These are phyloP conservation scores for Paraconiothyrium brasiliense DNA, from an alignment of 2,329 filamentous ascomycete genomes.

Conservation along the genomic window DNA sequence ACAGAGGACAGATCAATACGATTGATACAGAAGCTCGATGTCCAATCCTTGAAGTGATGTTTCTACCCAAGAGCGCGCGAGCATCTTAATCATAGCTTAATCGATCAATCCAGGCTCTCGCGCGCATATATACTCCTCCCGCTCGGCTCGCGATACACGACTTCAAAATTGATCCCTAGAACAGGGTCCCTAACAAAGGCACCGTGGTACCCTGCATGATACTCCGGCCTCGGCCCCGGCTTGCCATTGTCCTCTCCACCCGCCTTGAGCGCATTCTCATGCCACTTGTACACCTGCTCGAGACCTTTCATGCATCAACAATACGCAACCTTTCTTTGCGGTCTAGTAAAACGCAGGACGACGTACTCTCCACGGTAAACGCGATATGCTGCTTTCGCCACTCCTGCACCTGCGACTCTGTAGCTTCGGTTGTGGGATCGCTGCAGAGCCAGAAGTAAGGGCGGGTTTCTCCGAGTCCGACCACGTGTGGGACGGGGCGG, in stretches of 20 bases:
- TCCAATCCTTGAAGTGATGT: too few relatives aligned
- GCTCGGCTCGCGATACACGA: conserved; percentile 7
- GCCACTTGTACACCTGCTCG: conserved; percentile 22
- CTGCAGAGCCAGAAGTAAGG: conserved; percentile 23
- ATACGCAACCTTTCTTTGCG: too few relatives aligned
- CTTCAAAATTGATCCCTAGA: conserved; percentile 1
- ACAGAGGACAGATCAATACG: neutral
- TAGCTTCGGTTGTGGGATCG: conserved; percentile 6
- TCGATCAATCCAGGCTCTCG: neutral
- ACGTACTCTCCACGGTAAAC: conserved; percentile 13
- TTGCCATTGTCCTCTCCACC: conserved; percentile 29
- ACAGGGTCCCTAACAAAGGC: conserved; percentile 29
- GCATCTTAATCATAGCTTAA: too few relatives aligned
- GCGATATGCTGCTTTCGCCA: conserved; percentile 7
- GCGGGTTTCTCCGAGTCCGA: conserved; percentile 16
- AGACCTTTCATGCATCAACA: conserved; percentile 2
- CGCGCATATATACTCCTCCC: neutral
- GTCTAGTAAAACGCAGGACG: neutral
- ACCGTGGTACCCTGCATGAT: conserved; percentile 27
- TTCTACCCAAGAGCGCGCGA: too few relatives aligned
- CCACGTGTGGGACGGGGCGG: conserved; percentile 19
- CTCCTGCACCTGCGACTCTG: neutral
- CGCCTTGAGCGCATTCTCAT: conserved; percentile 20
- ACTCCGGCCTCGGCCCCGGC: conserved; percentile 25
- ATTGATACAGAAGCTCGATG: too few relatives aligned